Conservation (phyloP, 176 grass and related monocot genomes). For the Zoysia japonica region DNA sequence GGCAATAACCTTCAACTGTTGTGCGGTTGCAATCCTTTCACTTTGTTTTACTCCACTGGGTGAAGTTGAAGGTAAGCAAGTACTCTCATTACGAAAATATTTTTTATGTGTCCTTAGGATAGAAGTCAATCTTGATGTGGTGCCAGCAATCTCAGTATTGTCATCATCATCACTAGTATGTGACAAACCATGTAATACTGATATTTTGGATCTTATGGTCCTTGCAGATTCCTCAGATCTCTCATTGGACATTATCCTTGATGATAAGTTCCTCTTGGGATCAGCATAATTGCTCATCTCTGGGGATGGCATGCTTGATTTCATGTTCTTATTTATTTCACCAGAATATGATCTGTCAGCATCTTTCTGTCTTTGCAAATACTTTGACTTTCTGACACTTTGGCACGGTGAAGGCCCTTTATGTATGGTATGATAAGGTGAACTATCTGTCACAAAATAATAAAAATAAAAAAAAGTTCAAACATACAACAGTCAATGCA, state of each 20-base stretch:
- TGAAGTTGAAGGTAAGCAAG: conserved; percentile 20
- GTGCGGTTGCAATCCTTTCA: conserved; percentile 44
- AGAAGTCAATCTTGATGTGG: conserved; percentile 39
- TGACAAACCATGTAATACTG: conserved; percentile 38
- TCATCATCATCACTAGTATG: conserved; percentile 46
- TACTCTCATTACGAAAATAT: conserved; percentile 29
- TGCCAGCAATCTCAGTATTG: conserved; percentile 42
- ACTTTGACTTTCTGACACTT: conserved; percentile 16
- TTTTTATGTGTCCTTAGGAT: conserved; percentile 33
- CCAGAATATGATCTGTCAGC: conserved; percentile 31
- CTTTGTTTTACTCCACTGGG: conserved; percentile 44
- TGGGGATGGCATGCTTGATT: conserved; percentile 3
- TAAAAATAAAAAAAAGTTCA: not conserved
- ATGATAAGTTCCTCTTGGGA: not conserved
- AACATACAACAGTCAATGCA: not conserved
- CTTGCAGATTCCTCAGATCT: conserved; percentile 37
- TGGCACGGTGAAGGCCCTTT: conserved; percentile 38
- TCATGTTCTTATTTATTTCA: conserved; percentile 14
- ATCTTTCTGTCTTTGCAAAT: conserved; percentile 22
- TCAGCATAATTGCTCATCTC: not conserved
- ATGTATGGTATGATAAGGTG: conserved; percentile 40
- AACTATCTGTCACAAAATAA: conserved; percentile 41
- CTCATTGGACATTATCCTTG: conserved; percentile 9
- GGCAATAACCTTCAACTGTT: conserved; percentile 59
- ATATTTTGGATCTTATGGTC: conserved; percentile 4